Evolutionary conservation across 768 basidiomycete species (phyloP), one percentile per base, ranked within the genome.

Genomic region (Tricholomella constricta): DNA sequence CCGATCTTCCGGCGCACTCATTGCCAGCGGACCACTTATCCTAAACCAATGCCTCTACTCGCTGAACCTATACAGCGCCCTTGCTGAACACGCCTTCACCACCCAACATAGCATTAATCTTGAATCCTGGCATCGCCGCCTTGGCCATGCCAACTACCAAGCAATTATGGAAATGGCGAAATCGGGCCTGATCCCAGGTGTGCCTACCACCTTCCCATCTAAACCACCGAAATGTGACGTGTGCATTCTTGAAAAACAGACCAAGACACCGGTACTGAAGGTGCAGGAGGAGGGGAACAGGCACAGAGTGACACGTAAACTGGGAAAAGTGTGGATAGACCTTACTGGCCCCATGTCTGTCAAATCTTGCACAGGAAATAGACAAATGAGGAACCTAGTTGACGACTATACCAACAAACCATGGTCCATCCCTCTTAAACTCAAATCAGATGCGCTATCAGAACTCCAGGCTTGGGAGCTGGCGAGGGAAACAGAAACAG

Each of bases 351-450:
- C 52, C 2, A 3, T 17, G 14, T 7, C 29, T 25, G 32, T 48
- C 6, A 8, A 32, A 48, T 54, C 47, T 14, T 10, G 37, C 4
- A 2, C n/a, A 2, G 23, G 37, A 17, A 25, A 38, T 19, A 9
- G 4, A n/a, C 40, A 48, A 19, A 38, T 38, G 4, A 48, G 38
- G 47, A 29, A 38, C 23, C 9, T 48, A 3, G 25, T 48, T 3
- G 47, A 48, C 19, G 35, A 48, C 22, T 48, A 25, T 43, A 52
- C 9, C n/a, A n/a, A n/a, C n/a, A n/a, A n/a, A n/a, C n/a, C n/a
- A n/a, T n/a, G n/a, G n/a, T n/a, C n/a, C n/a, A 67, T 75, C 4
- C 74, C 71, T 0, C 49, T 78, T 0, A 58, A 60, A 26, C 29
- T 51, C 0, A 76, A 74, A 40, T 41, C 48, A 4, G 51, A 64